These are phyloP conservation scores for Phaeotremella skinneri DNA, from an alignment of 768 basidiomycete genomes.

Conservation along the genomic window DNA sequence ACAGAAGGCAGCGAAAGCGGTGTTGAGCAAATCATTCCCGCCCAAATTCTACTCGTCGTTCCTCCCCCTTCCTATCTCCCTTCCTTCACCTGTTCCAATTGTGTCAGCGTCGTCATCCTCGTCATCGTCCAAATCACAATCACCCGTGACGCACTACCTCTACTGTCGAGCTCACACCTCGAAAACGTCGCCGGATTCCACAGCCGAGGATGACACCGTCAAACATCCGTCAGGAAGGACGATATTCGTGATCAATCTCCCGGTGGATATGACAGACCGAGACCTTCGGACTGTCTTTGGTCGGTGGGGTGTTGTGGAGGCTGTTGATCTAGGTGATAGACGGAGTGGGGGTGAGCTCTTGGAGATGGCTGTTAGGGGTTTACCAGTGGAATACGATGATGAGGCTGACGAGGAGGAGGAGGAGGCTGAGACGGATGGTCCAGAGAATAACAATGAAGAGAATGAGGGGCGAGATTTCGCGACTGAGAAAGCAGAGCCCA, in stretches of 20 bases:
- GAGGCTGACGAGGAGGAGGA: constrained; percentile 39
- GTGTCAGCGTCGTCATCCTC: constrained; percentile 20
- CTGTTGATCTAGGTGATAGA: constrained; percentile 61
- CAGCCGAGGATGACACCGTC: constrained; percentile 6
- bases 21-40: background rate
- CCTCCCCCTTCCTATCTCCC: constrained; percentile 35
- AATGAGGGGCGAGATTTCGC: constrained; percentile 25
- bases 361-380: constrained; percentile 29
- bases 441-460: constrained; percentile 55
- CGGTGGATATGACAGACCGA: constrained; percentile 80
- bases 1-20: background rate
- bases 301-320: constrained; percentile 71
- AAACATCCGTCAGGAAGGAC: constrained; percentile 60
- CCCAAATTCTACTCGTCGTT: constrained; percentile 39
- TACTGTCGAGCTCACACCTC: constrained; percentile 67
- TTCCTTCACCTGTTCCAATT: constrained; percentile 30
- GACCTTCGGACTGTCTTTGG: constrained; percentile 77
- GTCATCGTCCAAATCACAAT: constrained; percentile 10
- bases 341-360: constrained; percentile 51
- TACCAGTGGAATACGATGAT: constrained; percentile 23
- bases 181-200: constrained; percentile 6
- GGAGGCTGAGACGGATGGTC: constrained; percentile 55
- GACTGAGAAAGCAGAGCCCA: constrained; percentile 14
- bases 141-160: constrained; percentile 63
- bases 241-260: constrained; percentile 82